Evolutionary conservation across 371 early-diverging fungal species (phyloP), one percentile per base, ranked within the genome.

Genomic region (Funneliformis caledonium): DNA sequence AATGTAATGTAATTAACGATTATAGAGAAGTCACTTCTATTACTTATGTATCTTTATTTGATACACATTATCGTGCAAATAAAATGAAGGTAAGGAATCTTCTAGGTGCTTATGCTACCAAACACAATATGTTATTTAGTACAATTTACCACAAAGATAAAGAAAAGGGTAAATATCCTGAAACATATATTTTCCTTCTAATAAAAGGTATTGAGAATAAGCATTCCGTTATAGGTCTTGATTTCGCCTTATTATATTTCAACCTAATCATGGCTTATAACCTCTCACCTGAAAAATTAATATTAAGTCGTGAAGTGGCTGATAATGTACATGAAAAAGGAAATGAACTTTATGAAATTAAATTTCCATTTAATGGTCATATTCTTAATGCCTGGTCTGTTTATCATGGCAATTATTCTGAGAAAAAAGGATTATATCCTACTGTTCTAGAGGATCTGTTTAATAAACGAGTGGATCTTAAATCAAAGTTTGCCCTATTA

Each of bases 351-450:
- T 26, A 76, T 65, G 64, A 76, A 65, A 76, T 76, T 31, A 43
- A 76, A 22, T 76, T 62, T 2, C 48, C 65, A 45, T 76, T 76
- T 22, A 76, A 76, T 47, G 64, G 65, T 42, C 47, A 26, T 64
- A 76, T 65, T 76, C 22, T 76, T 64, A 43, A 64, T 64, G 47
- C 77, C 11, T 76, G 77, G 65, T 61, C 77, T 64, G 64, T 76
- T 26, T 0, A 0, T 26, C 26, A 26, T 26, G 26, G 26, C 0
- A 26, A 26, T 26, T 26, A 26, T 26, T 26, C 26, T 26, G 0
- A 26, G 26, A 26, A 26, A 26, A 26, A 26, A 26, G 26, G 26
- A 26, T 26, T 26, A 26, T 26, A 26, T 26, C 0, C 26, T 26
- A 26, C 26, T 26, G 0, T 26, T 26, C 26, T 26, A 26, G 0